A percentile compares a stretch with the other conserved stretches of the same genome.
Evolutionary conservation across 257 asterid genomes (phyloP).

Genomic region (Nicotiana sylvestris): DNA sequence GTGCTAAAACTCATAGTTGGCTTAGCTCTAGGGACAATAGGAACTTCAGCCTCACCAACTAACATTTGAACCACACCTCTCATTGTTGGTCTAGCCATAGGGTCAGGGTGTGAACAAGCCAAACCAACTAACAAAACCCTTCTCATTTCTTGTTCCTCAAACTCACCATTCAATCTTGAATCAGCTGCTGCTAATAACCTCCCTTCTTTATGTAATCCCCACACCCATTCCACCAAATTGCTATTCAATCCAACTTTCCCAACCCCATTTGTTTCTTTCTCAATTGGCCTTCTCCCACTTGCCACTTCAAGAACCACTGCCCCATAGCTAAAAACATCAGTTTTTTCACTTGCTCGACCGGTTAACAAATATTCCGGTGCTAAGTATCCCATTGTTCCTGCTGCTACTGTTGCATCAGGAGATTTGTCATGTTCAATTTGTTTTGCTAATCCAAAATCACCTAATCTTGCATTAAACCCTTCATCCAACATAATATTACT

Average conservation of each 20-base stretch:
- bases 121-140: constrained; percentile 9
- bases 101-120: constrained; percentile 13
- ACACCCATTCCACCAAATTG: constrained; percentile 11
- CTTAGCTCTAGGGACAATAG: constrained; percentile 12
- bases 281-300: constrained; percentile 13
- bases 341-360: constrained; percentile 8
- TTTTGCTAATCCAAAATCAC: constrained; percentile 11
- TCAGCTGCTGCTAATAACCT: background rate
- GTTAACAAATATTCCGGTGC: constrained; percentile 14
- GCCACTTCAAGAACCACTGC: constrained; percentile 15
- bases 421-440: constrained; percentile 14
- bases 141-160: constrained; percentile 12
- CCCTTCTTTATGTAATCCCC: constrained; percentile 7
- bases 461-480: constrained; percentile 12
- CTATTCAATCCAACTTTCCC: background rate
- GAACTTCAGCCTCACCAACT: constrained; percentile 15
- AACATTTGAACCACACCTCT: constrained; percentile 11
- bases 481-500: constrained; percentile 17
- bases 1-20: constrained; percentile 9
- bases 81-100: constrained; percentile 16
- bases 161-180: background rate
- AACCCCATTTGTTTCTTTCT: background rate
- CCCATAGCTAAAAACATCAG: constrained; percentile 11
- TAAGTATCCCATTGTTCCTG: constrained; percentile 14
- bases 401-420: constrained; percentile 9